A percentile compares a stretch with the other conserved stretches of the same genome.
These are phyloP conservation scores for Lachnum nothofagi DNA, from an alignment of 2,329 filamentous ascomycete genomes.

Conservation along the genomic window DNA sequence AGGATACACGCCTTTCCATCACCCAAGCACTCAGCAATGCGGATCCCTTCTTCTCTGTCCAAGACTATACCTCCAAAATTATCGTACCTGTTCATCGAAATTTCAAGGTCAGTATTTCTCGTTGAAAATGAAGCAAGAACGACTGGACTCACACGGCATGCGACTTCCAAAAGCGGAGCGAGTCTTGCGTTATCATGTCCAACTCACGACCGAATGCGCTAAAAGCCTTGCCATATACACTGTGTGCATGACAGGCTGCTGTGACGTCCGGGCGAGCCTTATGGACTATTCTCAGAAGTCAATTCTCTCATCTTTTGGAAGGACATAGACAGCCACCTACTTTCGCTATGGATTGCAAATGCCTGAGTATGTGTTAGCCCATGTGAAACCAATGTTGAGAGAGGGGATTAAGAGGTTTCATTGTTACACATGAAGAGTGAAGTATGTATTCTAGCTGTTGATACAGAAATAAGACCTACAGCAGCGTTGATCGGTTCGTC, in stretches of 20 bases:
- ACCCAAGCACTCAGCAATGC: constrained; percentile 44
- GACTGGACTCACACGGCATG: too few relatives aligned
- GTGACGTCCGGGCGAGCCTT: constrained; percentile 52
- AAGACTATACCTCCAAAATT: constrained; percentile 50
- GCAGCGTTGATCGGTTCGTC: constrained; percentile 46
- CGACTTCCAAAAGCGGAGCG: constrained; percentile 47
- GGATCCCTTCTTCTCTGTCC: constrained; percentile 44
- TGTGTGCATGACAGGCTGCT: constrained; percentile 53
- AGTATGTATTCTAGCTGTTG: too few relatives aligned
- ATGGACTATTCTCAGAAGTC: constrained; percentile 39
- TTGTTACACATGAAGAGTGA: too few relatives aligned
- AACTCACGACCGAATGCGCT: constrained; percentile 48
- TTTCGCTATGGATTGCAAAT: constrained; percentile 43
- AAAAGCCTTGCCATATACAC: constrained; percentile 55
- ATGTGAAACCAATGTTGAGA: too few relatives aligned
- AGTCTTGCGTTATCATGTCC: constrained; percentile 46
- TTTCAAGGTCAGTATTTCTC: too few relatives aligned
- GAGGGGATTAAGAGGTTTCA: too few relatives aligned
- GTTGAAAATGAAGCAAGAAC: too few relatives aligned
- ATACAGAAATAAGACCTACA: too few relatives aligned
- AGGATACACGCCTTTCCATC: constrained; percentile 46
- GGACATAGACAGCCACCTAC: too few relatives aligned
- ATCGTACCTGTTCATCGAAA: too few relatives aligned
- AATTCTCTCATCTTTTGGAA: not conserved
- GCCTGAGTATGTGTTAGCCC: too few relatives aligned